Evolutionary conservation across 1,139 yeast genomes (phyloP).

Genomic region (Pneumocystis canis): DNA sequence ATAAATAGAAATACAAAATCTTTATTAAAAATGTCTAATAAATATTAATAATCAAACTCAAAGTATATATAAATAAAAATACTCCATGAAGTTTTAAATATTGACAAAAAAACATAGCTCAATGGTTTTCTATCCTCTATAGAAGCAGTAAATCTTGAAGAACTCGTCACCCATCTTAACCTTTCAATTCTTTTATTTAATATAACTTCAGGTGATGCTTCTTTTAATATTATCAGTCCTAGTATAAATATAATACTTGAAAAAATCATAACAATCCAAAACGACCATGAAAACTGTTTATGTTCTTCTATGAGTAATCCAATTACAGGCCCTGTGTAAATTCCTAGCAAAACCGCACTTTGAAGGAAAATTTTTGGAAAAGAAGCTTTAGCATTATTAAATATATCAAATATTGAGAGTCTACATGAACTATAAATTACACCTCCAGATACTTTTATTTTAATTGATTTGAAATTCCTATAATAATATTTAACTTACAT

Average conservation of each 20-base stretch:
- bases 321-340: not conserved
- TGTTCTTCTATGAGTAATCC: not conserved
- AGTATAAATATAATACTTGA: not conserved
- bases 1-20: not conserved
- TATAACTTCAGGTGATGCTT: not conserved
- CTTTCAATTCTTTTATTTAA: not conserved
- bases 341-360: not conserved
- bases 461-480: not conserved
- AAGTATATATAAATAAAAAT: not conserved
- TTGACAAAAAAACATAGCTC: not conserved
- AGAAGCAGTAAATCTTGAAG: not conserved
- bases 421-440: not conserved
- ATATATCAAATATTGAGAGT: not conserved
- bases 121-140: not conserved
- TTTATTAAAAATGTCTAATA: not conserved
- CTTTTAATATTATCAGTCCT: not conserved
- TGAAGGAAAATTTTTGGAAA: not conserved
- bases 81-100: not conserved
- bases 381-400: not conserved
- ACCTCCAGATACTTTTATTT: not conserved
- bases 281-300: not conserved
- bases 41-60: not conserved
- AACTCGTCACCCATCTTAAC: not conserved
- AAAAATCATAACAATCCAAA: not conserved
- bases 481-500: not conserved